phyloP scores from a whole-genome alignment of 768 basidiomycete genomes.

The Hypsizygus marmoreus region DNA sequence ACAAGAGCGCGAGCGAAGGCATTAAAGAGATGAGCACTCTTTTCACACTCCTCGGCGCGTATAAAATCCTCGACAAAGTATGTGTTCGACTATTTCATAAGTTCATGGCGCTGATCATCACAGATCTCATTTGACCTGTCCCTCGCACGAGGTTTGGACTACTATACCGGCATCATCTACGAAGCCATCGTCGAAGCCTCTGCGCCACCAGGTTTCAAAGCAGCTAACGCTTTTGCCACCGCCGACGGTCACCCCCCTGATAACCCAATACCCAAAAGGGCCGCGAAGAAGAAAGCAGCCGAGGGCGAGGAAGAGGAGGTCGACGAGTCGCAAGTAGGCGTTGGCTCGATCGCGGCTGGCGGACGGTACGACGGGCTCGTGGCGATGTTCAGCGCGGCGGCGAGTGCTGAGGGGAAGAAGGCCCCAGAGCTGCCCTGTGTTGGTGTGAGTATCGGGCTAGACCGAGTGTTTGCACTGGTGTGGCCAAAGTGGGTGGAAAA shows the following conservation, averaged over 20 bases:
- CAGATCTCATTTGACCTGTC: constrained; percentile 96
- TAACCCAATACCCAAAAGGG: constrained; percentile 30
- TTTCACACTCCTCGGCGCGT: constrained; percentile 81
- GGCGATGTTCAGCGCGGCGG: constrained; percentile 83
- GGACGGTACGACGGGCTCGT: constrained; percentile 97
- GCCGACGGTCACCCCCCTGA: constrained; percentile 34
- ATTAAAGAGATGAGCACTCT: constrained; percentile 84
- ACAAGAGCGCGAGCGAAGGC: constrained; percentile 78
- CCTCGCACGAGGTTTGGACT: constrained; percentile 95
- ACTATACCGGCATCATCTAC: constrained; percentile 98
- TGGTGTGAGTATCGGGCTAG: constrained; percentile 90
- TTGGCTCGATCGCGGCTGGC: constrained; percentile 99
- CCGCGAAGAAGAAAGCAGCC: constrained; percentile 47
- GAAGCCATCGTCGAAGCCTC: constrained; percentile 94
- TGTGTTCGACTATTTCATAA: constrained; percentile 8
- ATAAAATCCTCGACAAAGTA: constrained; percentile 78
- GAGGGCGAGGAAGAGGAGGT: constrained; percentile 74
- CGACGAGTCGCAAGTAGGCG: constrained; percentile 91
- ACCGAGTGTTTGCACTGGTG: constrained; percentile 88
- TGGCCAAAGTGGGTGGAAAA: constrained; percentile 85
- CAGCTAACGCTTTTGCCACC: constrained; percentile 50
- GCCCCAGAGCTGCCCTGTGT: constrained; percentile 78
- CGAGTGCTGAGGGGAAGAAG: constrained; percentile 73
- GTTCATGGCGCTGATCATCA: neutral
- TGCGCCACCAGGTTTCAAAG: constrained; percentile 81